These are phyloP conservation scores for Acanthamoeba polyphaga DNA, from an alignment of 208 protist species.

Conservation along the genomic window DNA sequence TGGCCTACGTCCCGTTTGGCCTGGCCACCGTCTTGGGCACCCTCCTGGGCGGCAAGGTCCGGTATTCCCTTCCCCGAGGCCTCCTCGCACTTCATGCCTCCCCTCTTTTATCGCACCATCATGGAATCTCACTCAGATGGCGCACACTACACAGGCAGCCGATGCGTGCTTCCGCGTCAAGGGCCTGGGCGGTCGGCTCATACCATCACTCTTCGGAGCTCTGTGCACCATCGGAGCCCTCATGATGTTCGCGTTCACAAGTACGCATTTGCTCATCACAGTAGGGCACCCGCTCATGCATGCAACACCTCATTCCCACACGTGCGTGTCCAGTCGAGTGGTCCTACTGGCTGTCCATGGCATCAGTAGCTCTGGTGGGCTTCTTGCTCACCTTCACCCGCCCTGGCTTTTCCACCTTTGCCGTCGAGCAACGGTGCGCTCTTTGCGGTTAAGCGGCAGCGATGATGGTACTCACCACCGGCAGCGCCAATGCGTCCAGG, in stretches of 20 bases:
- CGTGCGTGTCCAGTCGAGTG: background rate
- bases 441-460: background rate
- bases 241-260: background rate
- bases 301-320: background rate
- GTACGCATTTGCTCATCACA: background rate
- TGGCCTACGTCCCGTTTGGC: constrained; percentile 7
- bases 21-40: background rate
- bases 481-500: background rate
- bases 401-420: constrained; percentile 4
- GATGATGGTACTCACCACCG: too few relatives aligned
- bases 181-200: constrained; percentile 31
- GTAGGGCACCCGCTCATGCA: too few relatives aligned
- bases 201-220: background rate
- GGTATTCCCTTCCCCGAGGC: too few relatives aligned
- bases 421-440: constrained; percentile 8
- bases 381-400: constrained; percentile 6
- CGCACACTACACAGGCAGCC: background rate
- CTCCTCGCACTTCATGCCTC: background rate
- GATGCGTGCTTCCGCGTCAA: background rate
- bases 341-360: background rate
- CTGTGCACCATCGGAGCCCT: background rate
- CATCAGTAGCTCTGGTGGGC: background rate
- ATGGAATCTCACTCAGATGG: background rate
- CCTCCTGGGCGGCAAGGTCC: background rate
- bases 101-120: background rate